phyloP scores from a whole-genome alignment of 805 yeast genomes.

The Metschnikowia amazonensis region DNA sequence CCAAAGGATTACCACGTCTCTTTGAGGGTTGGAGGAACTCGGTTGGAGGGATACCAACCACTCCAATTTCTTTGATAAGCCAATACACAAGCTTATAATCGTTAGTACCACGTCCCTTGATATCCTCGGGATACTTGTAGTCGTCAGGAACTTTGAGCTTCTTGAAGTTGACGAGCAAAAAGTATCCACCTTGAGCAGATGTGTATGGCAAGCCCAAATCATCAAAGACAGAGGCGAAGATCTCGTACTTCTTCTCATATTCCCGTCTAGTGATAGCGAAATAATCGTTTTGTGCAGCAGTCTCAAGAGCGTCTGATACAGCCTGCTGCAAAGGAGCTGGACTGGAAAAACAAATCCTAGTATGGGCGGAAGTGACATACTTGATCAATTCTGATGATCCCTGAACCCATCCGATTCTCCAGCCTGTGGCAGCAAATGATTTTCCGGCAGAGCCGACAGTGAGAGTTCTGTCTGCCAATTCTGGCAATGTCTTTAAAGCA shows the following conservation, averaged over 20 bases:
- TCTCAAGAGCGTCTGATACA: conserved; percentile 67
- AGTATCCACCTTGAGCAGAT: conserved; percentile 89
- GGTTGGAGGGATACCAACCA: conserved; percentile 96
- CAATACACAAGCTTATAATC: conserved; percentile 91
- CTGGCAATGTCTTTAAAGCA: conserved; percentile 60
- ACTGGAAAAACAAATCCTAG: conserved; percentile 86
- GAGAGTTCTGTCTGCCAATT: conserved; percentile 70
- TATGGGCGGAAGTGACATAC: conserved; percentile 84
- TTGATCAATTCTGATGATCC: conserved; percentile 80
- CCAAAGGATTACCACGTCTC: conserved; percentile 61
- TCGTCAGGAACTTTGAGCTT: conserved; percentile 75
- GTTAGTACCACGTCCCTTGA: conserved; percentile 59
- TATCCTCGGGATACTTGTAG: conserved; percentile 67
- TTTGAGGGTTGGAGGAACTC: conserved; percentile 77
- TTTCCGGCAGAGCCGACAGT: conserved; percentile 98
- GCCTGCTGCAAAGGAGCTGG: conserved; percentile 95
- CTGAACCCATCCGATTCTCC: conserved; percentile 96
- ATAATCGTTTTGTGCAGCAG: conserved; percentile 60
- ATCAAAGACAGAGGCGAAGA: conserved; percentile 75
- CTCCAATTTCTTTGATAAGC: conserved; percentile 89
- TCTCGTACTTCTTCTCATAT: conserved; percentile 68
- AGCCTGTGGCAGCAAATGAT: conserved; percentile 97
- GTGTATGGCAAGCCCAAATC: conserved; percentile 88
- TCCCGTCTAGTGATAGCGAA: conserved; percentile 65
- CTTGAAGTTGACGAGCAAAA: conserved; percentile 80